A percentile compares a stretch with the other conserved stretches of the same genome.
phyloP scores from a whole-genome alignment of 345 rosid genomes.

The Pugionium dolabratum region DNA sequence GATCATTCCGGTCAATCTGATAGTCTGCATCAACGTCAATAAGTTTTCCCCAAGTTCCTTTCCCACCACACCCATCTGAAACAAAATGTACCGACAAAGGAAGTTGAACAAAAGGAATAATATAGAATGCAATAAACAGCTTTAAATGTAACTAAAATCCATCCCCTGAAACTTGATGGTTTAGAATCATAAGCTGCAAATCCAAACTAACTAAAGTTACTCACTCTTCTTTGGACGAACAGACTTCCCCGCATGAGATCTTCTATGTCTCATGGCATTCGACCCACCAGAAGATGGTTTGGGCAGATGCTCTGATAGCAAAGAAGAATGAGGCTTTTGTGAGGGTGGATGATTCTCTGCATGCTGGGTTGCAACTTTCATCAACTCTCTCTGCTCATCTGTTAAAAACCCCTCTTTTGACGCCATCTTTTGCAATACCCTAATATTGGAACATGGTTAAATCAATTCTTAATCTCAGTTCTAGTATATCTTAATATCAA shows the following conservation, averaged over 20 bases:
- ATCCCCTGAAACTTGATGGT: not conserved
- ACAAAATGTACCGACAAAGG: constrained; percentile 10
- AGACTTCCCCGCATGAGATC: constrained; percentile 80
- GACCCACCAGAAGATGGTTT: constrained; percentile 61
- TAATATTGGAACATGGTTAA: not conserved
- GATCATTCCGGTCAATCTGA: constrained; percentile 81
- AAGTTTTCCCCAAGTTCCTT: constrained; percentile 95
- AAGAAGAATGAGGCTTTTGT: constrained; percentile 61
- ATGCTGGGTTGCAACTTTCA: constrained; percentile 69
- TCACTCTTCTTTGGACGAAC: constrained; percentile 82
- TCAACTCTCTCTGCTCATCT: constrained; percentile 73
- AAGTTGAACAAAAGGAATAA: not conserved
- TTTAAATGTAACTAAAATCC: constrained; percentile 8
- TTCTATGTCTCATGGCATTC: constrained; percentile 64
- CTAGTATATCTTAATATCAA: not conserved
- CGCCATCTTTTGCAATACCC: constrained; percentile 43
- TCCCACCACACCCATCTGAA: constrained; percentile 93
- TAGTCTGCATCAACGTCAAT: constrained; percentile 76
- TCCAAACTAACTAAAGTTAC: constrained; percentile 18
- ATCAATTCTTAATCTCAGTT: not conserved
- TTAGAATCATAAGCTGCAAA: constrained; percentile 1
- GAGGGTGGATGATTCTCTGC: constrained; percentile 58
- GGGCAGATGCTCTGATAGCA: constrained; percentile 55
- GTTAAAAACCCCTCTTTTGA: constrained; percentile 71
- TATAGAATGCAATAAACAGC: not conserved